Evolutionary conservation across 192 early-diverging fungal genomes (phyloP).

Genomic region (Backusella parvicylindrica): DNA sequence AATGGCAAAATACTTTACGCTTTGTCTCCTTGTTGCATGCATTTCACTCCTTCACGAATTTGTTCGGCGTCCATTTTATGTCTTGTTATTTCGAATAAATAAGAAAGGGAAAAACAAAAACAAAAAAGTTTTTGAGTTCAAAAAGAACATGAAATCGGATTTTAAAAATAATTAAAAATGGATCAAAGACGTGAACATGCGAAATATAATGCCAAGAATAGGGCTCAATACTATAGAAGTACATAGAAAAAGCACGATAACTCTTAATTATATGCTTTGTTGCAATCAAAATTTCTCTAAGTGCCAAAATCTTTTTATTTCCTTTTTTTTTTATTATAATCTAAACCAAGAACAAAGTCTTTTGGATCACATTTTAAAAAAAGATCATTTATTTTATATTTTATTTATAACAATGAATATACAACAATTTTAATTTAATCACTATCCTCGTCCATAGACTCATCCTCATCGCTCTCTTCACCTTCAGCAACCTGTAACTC

Average conservation of each 20-base stretch:
- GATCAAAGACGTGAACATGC: background rate
- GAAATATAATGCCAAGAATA: background rate
- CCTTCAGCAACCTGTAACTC: conserved; percentile 55
- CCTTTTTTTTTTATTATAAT: too few species aligned
- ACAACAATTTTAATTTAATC: conserved; percentile 2
- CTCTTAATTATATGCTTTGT: too few species aligned
- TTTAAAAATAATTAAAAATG: background rate
- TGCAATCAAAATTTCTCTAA: too few species aligned
- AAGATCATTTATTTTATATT: background rate
- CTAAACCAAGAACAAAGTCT: too few species aligned
- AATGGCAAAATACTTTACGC: conserved; percentile 34
- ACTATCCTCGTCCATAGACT: conserved; percentile 39
- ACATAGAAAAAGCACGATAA: too few species aligned
- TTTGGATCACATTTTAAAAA: background rate
- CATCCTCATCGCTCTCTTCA: conserved; percentile 47
- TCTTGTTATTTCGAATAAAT: background rate
- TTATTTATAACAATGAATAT: background rate
- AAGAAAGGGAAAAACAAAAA: background rate
- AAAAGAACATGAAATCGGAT: background rate
- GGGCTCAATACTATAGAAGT: too few species aligned
- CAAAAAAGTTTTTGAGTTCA: background rate
- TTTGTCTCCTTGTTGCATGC: conserved; percentile 55
- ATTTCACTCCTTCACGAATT: conserved; percentile 38
- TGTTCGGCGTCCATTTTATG: conserved; percentile 32
- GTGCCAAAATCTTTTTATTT: too few species aligned